These are phyloP conservation scores for Melocanna baccifera DNA, from an alignment of 176 grass and related monocot genomes.

Conservation along the genomic window DNA sequence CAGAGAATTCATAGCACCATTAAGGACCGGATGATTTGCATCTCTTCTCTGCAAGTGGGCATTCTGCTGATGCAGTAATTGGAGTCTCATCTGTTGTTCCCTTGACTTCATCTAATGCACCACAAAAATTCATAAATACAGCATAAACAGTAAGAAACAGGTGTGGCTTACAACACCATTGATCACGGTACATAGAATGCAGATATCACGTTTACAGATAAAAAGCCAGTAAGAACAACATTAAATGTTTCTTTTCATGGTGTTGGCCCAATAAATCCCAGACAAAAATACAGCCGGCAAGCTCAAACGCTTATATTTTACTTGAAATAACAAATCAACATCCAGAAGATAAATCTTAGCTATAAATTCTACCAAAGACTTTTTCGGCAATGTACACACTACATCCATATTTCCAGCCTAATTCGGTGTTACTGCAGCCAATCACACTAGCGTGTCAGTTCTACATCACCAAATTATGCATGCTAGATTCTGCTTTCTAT, in stretches of 20 bases:
- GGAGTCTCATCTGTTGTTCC: slow-evolving; percentile 69
- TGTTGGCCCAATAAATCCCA: not conserved
- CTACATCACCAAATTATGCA: not conserved
- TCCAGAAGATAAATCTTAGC: not conserved
- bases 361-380: not conserved
- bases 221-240: not conserved
- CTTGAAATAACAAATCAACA: not conserved
- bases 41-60: slow-evolving; percentile 46
- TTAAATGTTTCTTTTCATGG: not conserved
- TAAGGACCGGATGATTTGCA: slow-evolving; percentile 23
- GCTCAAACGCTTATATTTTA: not conserved
- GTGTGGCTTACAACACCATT: not conserved
- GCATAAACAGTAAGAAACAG: not conserved
- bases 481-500: not conserved
- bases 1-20: slow-evolving; percentile 39
- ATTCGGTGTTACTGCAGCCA: not conserved
- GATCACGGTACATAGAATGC: not conserved
- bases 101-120: slow-evolving; percentile 54
- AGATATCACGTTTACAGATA: not conserved
- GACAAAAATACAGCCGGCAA: not conserved
- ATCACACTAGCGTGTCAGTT: not conserved
- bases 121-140: slow-evolving; percentile 25
- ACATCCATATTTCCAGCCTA: not conserved
- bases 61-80: slow-evolving; percentile 64
- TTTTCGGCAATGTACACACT: not conserved